Conservation (phyloP, 208 protist species). For the Trypanosoma melophagium region DNA sequence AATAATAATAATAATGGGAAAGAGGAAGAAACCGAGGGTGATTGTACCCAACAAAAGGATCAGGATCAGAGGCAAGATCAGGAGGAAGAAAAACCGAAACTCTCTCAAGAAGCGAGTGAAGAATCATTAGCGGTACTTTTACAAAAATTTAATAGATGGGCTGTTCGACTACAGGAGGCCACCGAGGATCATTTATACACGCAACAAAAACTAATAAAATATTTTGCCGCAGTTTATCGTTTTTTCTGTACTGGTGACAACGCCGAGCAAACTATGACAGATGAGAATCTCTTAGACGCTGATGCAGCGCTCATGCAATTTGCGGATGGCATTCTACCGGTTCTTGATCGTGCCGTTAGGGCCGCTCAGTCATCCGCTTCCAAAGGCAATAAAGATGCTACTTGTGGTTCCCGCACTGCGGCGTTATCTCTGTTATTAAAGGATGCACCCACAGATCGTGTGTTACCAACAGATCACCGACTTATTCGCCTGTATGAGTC, state of each 20-base stretch:
- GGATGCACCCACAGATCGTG: conserved; percentile 25
- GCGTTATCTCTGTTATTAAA: conserved; percentile 35
- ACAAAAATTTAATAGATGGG: conserved; percentile 84
- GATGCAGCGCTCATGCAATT: conserved; percentile 70
- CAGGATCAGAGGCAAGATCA: not conserved
- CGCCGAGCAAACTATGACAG: conserved; percentile 3
- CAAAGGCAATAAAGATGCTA: conserved; percentile 1
- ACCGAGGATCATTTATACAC: conserved; percentile 82
- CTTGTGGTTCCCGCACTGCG: conserved; percentile 26
- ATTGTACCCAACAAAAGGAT: not conserved
- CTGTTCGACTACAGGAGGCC: conserved; percentile 67
- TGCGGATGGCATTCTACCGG: conserved; percentile 74
- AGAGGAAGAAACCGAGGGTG: not conserved
- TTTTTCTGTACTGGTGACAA: conserved; percentile 43
- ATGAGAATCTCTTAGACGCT: conserved; percentile 83
- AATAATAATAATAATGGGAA: not conserved
- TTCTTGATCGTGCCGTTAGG: conserved; percentile 54
- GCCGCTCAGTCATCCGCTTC: conserved; percentile 13
- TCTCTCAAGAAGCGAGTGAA: conserved; percentile 32
- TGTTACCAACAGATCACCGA: conserved; percentile 66
- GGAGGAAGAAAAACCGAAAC: conserved; percentile 20
- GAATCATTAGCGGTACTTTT: conserved; percentile 69
- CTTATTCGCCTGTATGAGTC: conserved; percentile 71
- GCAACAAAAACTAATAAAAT: conserved; percentile 79
- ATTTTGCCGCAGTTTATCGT: conserved; percentile 72